Evolutionary conservation across 169 alveolate species (phyloP), one percentile per base, ranked within the genome.

Genomic region (Plasmodium coatneyi): DNA sequence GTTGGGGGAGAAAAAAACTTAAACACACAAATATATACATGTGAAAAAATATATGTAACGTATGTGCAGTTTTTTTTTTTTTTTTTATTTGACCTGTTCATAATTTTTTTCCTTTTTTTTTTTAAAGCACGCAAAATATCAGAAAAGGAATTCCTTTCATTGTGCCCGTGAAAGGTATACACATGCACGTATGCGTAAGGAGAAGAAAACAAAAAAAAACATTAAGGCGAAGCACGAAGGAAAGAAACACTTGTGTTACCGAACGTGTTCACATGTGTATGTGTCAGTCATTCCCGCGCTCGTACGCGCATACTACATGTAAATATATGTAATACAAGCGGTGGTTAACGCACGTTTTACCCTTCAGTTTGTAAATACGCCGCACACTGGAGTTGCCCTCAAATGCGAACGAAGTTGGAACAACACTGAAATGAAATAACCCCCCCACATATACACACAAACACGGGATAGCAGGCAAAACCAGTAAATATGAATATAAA

Each of bases 41-140:
- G 39, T 66, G 30, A 66, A 19, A 66, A 66, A 19, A 66, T 66
- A 66, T 19, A 25, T 66, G 36, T 66, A 66, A 66, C 41, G 3
- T 66, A 66, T 66, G 16, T 66, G 36, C 36, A 66, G 12, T 9
- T 28, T 19, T 28, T 66, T 25, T 28, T 25, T 22, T 66, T 22
- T 25, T 22, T 36, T 32, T 16, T 14, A 39, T 78, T 78, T 79
- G 84, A 36, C 84, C 34, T 79, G 84, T 41, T 39, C 72, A 41
- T 39, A 79, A 79, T 52, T 80, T 80, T 80, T 80, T 32, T 72
- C n/a, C n/a, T n/a, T 52, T 80, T 34, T 74, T 32, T 74, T 74
- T 74, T 34, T 32, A 74, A 39, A 32, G 43, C 60, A 25, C 46
- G 36, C 43, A 6, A 74, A 16, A 32, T 74, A 0, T 74, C 60